Percentiles rank a stretch among this genome's conserved stretches.
phyloP scores from a whole-genome alignment of 352 stramenopile species.

The Pythium myriotylum region DNA sequence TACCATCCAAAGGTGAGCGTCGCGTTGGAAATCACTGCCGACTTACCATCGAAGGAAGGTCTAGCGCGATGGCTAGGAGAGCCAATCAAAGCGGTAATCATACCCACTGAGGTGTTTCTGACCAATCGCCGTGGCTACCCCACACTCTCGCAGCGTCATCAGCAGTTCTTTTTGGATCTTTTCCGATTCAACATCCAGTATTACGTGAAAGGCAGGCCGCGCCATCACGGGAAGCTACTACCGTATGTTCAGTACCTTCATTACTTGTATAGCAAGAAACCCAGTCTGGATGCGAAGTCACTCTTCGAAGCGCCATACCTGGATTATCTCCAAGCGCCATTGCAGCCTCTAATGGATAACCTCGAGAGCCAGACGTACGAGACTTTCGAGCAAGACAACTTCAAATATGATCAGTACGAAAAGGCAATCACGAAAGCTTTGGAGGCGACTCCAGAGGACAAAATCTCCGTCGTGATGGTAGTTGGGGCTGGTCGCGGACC shows the following conservation, averaged over 20 bases:
- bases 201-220: slow-evolving; percentile 78
- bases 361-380: slow-evolving; percentile 99
- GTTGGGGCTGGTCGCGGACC: slow-evolving; percentile 96
- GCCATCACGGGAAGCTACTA: slow-evolving; percentile 71
- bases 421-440: slow-evolving; percentile 89
- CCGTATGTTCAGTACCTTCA: slow-evolving; percentile 95
- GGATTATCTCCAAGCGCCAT: slow-evolving; percentile 95
- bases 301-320: slow-evolving; percentile 93
- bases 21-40: slow-evolving; percentile 83
- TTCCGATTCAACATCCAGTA: slow-evolving; percentile 88
- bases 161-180: slow-evolving; percentile 76
- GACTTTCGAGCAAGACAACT: slow-evolving; percentile 97
- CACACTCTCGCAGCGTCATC: slow-evolving; percentile 92
- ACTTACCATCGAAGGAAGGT: slow-evolving; percentile 64
- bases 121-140: slow-evolving; percentile 97
- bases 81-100: slow-evolving; percentile 84
- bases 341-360: slow-evolving; percentile 99
- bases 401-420: slow-evolving; percentile 99
- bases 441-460: slow-evolving; percentile 48
- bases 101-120: slow-evolving; percentile 93
- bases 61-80: slow-evolving; percentile 89
- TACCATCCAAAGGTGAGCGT: slow-evolving; percentile 83
- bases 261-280: slow-evolving; percentile 84
- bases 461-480: slow-evolving; percentile 84
- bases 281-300: slow-evolving; percentile 77